Conservation (phyloP, 1,139 yeast genomes). For the Pichia sp. region DNA sequence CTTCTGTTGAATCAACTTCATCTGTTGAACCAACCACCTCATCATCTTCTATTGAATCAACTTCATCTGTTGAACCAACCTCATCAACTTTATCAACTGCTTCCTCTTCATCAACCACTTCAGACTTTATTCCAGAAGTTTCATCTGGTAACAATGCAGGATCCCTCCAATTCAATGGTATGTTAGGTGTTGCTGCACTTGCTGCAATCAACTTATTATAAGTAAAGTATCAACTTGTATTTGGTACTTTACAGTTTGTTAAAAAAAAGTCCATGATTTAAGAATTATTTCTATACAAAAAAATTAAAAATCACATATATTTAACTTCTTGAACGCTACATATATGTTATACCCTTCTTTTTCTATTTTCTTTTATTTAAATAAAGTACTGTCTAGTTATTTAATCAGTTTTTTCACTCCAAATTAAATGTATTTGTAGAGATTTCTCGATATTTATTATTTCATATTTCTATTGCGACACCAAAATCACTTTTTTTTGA, state of each 20-base stretch:
- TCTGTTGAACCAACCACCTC: slow-evolving; percentile 4
- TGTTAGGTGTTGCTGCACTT: slow-evolving; percentile 13
- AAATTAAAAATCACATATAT: not conserved
- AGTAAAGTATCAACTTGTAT: not conserved
- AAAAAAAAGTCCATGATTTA: not conserved
- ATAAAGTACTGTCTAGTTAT: not conserved
- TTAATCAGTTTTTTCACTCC: not conserved
- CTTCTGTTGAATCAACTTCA: slow-evolving; percentile 3
- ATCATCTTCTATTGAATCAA: too few species aligned
- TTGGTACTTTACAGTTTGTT: not conserved
- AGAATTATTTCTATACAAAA: not conserved
- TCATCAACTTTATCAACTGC: slow-evolving; percentile 6
- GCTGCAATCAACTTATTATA: slow-evolving; percentile 12
- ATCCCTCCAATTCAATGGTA: slow-evolving; percentile 9
- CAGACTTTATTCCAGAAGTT: not conserved
- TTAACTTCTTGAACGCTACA: not conserved
- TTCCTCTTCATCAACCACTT: not conserved
- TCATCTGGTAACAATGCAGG: slow-evolving; percentile 8
- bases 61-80: slow-evolving; percentile 2
- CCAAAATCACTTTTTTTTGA: not conserved
- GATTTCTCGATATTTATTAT: too few species aligned
- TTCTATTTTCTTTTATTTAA: not conserved
- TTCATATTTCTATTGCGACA: too few species aligned
- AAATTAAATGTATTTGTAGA: too few species aligned
- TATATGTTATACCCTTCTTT: not conserved